Base-by-base conservation (phyloP, 2,329 filamentous ascomycete species). In the Fusarium musae region DNA sequence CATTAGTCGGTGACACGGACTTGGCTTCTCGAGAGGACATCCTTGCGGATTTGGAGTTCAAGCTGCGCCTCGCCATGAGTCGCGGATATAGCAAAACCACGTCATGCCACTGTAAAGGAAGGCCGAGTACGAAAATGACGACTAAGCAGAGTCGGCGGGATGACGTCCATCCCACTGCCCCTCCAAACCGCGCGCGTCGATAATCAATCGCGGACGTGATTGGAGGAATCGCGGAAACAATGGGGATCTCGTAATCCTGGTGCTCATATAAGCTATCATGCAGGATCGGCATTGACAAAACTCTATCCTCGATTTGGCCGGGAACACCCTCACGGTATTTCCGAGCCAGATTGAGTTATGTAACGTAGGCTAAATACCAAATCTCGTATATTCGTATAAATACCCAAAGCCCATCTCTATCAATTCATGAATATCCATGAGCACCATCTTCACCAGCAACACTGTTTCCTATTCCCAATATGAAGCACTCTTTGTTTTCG, bases 401-500 rank as follows among this genome's bases (percentile, higher is more conserved):
- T 36, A 7, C 34, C 34, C 34, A 16, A 9, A 36, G 34, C 34
- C 34, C 34, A 36, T 36, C 34, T 36, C 34, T 36, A 36, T 36
- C 34, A 36, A 17, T 36, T 16, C 34, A 17, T 9, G 34, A 9
- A 36, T 4, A 1, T 36, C 36, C 42, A 43, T 11, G n/a, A 43
- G 2, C 42, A 43, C 6, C 42, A 43, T 23, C 15, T 11, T 43
- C 15, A 9, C 15, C 15, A 17, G 34, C 15, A 36, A 36, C 15
- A 36, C 34, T 36, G 34, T 17, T 36, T 17, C 15, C 34, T 36
- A 36, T 17, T 36, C 34, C 15, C 40, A 44, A 44, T 4, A 75
- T 75, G 73, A 40, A 67, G 21, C 36, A 37, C 3, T 70, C 60
- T 30, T 26, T 73, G 15, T 30, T 75, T 0, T 26, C 66, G 1